Evolutionary conservation across 495 filamentous ascomycete genomes (phyloP), one percentile per base, ranked within the genome.

Genomic region (Penicillium steckii): DNA sequence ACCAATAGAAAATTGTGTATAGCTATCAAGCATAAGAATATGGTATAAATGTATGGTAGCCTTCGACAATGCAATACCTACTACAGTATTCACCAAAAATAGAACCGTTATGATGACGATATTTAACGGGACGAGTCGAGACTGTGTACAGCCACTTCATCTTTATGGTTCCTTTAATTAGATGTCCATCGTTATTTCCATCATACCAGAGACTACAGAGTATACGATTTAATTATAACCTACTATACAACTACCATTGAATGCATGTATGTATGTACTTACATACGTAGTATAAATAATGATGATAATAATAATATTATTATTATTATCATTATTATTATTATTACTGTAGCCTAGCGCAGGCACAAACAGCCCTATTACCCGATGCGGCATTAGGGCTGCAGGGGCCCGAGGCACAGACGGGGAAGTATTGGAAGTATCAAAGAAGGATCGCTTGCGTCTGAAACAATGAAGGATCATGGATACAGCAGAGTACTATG

Each of bases 341-440:
- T 3, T 3, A 12, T 12, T 32, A 13, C 10, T 32, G 29, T 32
- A 32, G 26, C 55, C 40, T 40, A 13, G 46, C 46, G 32, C 42
- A 27, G 24, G 30, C 42, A 41, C 44, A 4, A 17, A 44, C 44
- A 63, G 52, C 62, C 62, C 62, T 65, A 65, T 55, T 62, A 57
- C 62, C 59, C 46, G 48, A 63, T 60, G 13, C 25, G 41, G 62
- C 18, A 35, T 53, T 65, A 65, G 62, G 59, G 62, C 56, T 57
- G 40, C 44, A 60, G 48, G 51, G 57, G 60, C 60, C 57, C 57
- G 53, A 61, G 29, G 29, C 29, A 32, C 29, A 32, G 29, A 32
- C 29, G 29, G 29, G 29, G 29, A 30, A 32, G 10, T 32, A 13
- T 32, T 4, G 8, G 9, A 59, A 56, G 41, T 58, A 59, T 59